Evolutionary conservation across 2,329 filamentous ascomycete genomes (phyloP), one percentile per base, ranked within the genome.

Genomic region (Penicillium occitanis): DNA sequence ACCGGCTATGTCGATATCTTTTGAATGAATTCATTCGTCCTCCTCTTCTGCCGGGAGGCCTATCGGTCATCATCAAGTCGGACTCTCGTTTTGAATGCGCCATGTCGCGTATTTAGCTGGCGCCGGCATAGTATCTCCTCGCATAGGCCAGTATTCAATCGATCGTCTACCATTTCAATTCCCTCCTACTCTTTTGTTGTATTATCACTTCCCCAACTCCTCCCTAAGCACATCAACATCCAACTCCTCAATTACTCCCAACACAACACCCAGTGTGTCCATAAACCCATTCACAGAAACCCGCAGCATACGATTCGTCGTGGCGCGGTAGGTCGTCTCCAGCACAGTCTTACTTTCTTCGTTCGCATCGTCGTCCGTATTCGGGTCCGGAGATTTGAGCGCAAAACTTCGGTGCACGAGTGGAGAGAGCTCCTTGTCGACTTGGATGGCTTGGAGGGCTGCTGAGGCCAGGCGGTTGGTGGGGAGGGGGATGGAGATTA

Each of bases 281-380:
- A 98, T 93, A 78, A 97, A 97, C 10, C 93, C 92, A 80, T 98
- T 98, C 65, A 97, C 93, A 2, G 94, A 91, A 2, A 99, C 95
- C 53, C 95, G 89, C 66, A 99, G 85, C 94, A 98, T 98, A 71
- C 95, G 90, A 76, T 97, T 97, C 22, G 95, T 98, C 0, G 92
- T 92, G 1, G 95, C 95, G 64, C 85, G 86, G 80, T 98, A 98
- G 67, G 90, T 86, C 10, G 91, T 90, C 67, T 85, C 84, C 59
- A 98, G 82, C 4, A 93, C 79, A 0, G 81, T 85, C 71, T 80
- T 79, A 42, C 74, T 72, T 30, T 79, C 77, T 7, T 77, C 76
- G 6, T 28, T 30, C 53, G 67, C 66, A 65, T 69, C 62, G 67
- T 70, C 66, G 57, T 69, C 70, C 67, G 68, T 67, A 61, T 70